Conservation (phyloP, 2,329 filamentous ascomycete species). For the Sclerotinia glacialis region DNA sequence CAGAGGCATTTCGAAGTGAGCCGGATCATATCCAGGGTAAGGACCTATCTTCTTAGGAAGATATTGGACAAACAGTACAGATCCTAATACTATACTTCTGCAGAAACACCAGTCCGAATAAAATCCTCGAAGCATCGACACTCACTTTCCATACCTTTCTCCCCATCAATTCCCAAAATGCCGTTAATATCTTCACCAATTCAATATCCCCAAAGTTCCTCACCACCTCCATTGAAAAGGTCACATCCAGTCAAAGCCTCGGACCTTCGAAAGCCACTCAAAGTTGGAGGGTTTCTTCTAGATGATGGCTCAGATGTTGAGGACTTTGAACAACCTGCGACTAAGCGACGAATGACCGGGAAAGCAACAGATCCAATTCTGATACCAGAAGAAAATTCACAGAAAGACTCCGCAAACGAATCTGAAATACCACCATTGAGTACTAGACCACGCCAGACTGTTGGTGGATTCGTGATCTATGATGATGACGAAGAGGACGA, state of each 20-base stretch:
- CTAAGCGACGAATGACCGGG: conserved; percentile 47
- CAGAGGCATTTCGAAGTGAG: conserved; percentile 50
- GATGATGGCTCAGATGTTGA: conserved; percentile 46
- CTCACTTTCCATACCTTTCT: conserved; percentile 9
- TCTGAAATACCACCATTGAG: not conserved
- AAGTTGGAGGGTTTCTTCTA: conserved; percentile 46
- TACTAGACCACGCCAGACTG: conserved; percentile 10
- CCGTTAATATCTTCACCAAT: conserved; percentile 59
- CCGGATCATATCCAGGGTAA: conserved; percentile 41
- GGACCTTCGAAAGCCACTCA: conserved; percentile 39
- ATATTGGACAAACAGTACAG: not conserved
- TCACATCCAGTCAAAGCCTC: conserved; percentile 39
- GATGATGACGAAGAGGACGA: conserved; percentile 24
- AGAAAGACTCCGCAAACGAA: not conserved
- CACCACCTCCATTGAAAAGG: conserved; percentile 41
- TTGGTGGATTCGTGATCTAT: conserved; percentile 26
- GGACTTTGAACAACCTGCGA: conserved; percentile 40
- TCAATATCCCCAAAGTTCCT: conserved; percentile 38
- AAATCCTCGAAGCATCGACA: conserved; percentile 15
- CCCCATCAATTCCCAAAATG: conserved; percentile 45
- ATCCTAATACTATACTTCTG: not conserved
- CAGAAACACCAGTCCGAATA: conserved; percentile 16
- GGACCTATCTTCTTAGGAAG: not conserved
- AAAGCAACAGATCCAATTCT: not conserved
- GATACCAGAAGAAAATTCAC: not conserved